A percentile compares a stretch with the other conserved stretches of the same genome.
Evolutionary conservation across 768 basidiomycete genomes (phyloP).

Genomic region (Tricholoma matsutake): DNA sequence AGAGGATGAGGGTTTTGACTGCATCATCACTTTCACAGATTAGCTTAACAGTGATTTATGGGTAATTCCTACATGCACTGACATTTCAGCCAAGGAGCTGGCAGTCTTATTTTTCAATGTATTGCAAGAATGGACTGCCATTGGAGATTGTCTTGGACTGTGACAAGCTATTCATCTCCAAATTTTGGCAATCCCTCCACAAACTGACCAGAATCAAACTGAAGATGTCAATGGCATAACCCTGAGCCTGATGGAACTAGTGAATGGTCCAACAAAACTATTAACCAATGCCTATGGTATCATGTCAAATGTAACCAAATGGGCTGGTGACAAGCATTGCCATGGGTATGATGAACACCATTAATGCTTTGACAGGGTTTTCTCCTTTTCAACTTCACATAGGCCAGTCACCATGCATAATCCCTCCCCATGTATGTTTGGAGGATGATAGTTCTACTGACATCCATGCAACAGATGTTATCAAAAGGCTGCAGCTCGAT

Average conservation of each 20-base stretch:
- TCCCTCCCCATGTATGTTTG: background rate
- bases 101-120: slow-evolving; percentile 5
- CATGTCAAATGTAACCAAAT: slow-evolving; percentile 28
- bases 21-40: slow-evolving; percentile 15
- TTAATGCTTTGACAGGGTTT: slow-evolving; percentile 31
- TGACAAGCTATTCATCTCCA: too few relatives aligned
- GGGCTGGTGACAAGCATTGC: slow-evolving; percentile 28
- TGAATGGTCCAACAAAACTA: slow-evolving; percentile 30
- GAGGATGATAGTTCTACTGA: background rate
- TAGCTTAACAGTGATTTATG: slow-evolving; percentile 8
- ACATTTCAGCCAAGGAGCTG: slow-evolving; percentile 4
- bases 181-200: slow-evolving; percentile 27
- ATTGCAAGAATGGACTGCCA: slow-evolving; percentile 30
- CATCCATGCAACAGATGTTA: background rate
- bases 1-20: slow-evolving; percentile 19
- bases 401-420: slow-evolving; percentile 9
- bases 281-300: slow-evolving; percentile 26
- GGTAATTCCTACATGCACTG: background rate
- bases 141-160: too few relatives aligned
- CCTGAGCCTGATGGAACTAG: slow-evolving; percentile 35
- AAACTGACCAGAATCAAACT: slow-evolving; percentile 8
- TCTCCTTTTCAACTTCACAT: slow-evolving; percentile 28
- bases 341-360: slow-evolving; percentile 31
- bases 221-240: slow-evolving; percentile 32
- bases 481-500: background rate